Percentiles rank a stretch among this genome's conserved stretches.
Conservation (phyloP, 2,329 filamentous ascomycete species). For the Ophiocordyceps camponoti-leonardi region DNA sequence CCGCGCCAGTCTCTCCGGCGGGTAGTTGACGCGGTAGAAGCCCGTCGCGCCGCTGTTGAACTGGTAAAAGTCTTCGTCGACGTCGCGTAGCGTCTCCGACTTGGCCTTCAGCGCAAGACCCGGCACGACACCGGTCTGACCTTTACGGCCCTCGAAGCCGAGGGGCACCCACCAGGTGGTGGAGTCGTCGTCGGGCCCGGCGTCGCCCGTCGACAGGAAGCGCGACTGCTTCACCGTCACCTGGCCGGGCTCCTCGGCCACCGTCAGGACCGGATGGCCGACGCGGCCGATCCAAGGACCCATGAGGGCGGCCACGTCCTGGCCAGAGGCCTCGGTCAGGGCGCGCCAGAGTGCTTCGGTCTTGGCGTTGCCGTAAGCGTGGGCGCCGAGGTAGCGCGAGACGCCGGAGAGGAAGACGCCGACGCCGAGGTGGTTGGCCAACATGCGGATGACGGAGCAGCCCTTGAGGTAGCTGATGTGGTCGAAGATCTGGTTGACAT, state of each 20-base stretch:
- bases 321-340: slow-evolving; percentile 69
- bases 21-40: slow-evolving; percentile 86
- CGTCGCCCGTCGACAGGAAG: slow-evolving; percentile 83
- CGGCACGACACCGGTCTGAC: slow-evolving; percentile 39
- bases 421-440: slow-evolving; percentile 75
- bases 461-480: slow-evolving; percentile 94
- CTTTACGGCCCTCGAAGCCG: slow-evolving; percentile 59
- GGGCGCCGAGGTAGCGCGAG: slow-evolving; percentile 70
- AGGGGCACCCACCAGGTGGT: slow-evolving; percentile 95
- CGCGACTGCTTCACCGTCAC: slow-evolving; percentile 72
- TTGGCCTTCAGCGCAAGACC: slow-evolving; percentile 56
- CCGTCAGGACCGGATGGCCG: slow-evolving; percentile 78
- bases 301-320: slow-evolving; percentile 80
- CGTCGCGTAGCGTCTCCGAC: slow-evolving; percentile 55
- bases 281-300: slow-evolving; percentile 90
- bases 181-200: slow-evolving; percentile 75
- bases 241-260: slow-evolving; percentile 68
- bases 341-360: slow-evolving; percentile 86
- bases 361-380: slow-evolving; percentile 80
- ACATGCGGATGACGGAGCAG: slow-evolving; percentile 90
- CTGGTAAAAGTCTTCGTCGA: slow-evolving; percentile 78
- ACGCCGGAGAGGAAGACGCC: slow-evolving; percentile 85
- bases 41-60: slow-evolving; percentile 80
- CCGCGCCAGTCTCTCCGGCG: slow-evolving; percentile 63
- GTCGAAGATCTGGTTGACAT: slow-evolving; percentile 97